Evolutionary conservation across 257 asterid genomes (phyloP), one percentile per base, ranked within the genome.

Genomic region (Capsicum pubescens): DNA sequence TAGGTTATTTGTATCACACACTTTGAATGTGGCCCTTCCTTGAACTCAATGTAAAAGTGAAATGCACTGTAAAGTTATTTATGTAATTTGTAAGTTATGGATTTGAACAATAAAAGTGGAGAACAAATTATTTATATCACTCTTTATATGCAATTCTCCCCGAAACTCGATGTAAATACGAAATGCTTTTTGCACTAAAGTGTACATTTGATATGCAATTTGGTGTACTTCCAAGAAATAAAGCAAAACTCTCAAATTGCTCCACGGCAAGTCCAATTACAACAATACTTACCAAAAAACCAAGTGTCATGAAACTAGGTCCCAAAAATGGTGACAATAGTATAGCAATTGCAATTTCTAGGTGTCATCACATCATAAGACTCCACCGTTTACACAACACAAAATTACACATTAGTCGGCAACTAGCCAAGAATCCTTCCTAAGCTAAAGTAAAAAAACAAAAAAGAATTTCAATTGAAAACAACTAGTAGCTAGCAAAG

Each of bases 401-500:
- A 77, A 32, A 76, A 50, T 19, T 50, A 74, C 81, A 48, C 9
- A 6, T 19, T 42, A 48, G 80, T 72, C 9, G 80, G 80, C 42
- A 19, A 32, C 42, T 72, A 8, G 81, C 21, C 48, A 76, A 76
- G 81, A 76, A 76, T 13, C 46, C 13, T 19, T 52, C 59, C 21
- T 52, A 52, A 72, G 19, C 59, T 72, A 72, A 72, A 46, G 80
- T 72, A 42, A 48, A 26, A 72, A 76, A 1, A 13, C 1, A 52
- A 13, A 10, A 21, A 1, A 48, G 36, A 48, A 46, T 44, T 48
- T 72, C 11, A 39, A 72, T 12, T 48, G 39, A 48, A 72, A 46
- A 76, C 80, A 48, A 48, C 81, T 26, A 50, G 60, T 26, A 50
- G 80, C 80, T 67, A 32, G 26, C 52, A 77, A 74, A 52, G 50